These are phyloP conservation scores for Coemansia aciculifera DNA, from an alignment of 192 early-diverging fungal genomes.

Conservation along the genomic window DNA sequence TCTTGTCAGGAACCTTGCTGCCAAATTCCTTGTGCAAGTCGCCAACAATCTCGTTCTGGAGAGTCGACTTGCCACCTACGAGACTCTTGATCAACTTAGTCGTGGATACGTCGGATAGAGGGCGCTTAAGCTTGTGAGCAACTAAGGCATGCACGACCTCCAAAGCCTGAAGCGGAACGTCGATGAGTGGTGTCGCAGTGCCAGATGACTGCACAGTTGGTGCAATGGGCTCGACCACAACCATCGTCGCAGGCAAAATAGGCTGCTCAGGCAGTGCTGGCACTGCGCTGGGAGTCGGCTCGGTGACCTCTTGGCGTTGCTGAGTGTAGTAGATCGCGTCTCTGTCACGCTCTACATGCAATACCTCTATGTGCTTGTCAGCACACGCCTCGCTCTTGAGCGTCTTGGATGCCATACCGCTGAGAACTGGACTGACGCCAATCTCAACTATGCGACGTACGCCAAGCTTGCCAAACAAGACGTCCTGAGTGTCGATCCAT, in stretches of 20 bases:
- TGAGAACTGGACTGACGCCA: slow-evolving; percentile 80
- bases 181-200: slow-evolving; percentile 57
- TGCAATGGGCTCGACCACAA: slow-evolving; percentile 40
- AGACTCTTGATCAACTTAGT: too few species aligned
- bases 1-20: slow-evolving; percentile 47
- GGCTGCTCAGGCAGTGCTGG: neutral
- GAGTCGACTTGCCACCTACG: too few species aligned
- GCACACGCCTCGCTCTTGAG: neutral
- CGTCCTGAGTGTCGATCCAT: slow-evolving; percentile 94
- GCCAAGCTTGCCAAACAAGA: slow-evolving; percentile 69
- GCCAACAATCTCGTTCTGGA: too few species aligned
- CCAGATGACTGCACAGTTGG: neutral
- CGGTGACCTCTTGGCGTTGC: neutral
- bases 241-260: slow-evolving; percentile 45
- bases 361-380: neutral
- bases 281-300: neutral
- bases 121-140: slow-evolving; percentile 89
- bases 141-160: slow-evolving; percentile 77
- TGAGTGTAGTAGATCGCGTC: slow-evolving; percentile 20
- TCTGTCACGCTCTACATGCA: slow-evolving; percentile 18
- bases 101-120: slow-evolving; percentile 70
- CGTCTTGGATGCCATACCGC: slow-evolving; percentile 79
- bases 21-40: too few species aligned
- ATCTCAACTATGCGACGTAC: slow-evolving; percentile 83
- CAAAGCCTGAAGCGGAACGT: slow-evolving; percentile 73